Conservation (phyloP, 106 monocot genomes). For the Dioscorea zingiberensis region DNA sequence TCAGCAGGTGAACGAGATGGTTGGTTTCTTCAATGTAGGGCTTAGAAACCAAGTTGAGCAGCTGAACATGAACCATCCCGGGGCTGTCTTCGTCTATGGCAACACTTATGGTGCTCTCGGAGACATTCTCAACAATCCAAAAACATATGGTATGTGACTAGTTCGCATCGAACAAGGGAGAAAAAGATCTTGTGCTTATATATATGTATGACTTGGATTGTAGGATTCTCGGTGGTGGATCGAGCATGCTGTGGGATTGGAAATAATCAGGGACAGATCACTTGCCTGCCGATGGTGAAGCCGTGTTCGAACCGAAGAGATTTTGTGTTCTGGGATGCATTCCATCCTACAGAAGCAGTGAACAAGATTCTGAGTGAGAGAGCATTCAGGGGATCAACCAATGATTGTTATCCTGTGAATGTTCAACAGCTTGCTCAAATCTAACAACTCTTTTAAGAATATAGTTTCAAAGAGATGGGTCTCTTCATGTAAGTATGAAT, state of each 20-base stretch:
- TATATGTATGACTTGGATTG: not conserved
- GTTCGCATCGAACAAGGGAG: no score
- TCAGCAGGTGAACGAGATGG: constrained; percentile 54
- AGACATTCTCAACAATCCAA: constrained; percentile 72
- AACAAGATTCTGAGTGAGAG: constrained; percentile 42
- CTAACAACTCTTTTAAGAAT: not conserved
- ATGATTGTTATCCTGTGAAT: constrained; percentile 54
- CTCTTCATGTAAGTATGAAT: no score
- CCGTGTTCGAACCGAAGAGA: constrained; percentile 39
- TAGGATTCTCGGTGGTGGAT: constrained; percentile 52
- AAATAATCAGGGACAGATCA: constrained; percentile 29
- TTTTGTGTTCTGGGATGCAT: constrained; percentile 66
- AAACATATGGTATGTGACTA: constrained; percentile 29
- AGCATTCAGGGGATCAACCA: constrained; percentile 36
- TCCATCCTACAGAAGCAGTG: constrained; percentile 64
- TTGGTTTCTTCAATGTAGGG: constrained; percentile 56
- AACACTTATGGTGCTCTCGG: constrained; percentile 64
- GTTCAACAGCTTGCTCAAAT: constrained; percentile 49
- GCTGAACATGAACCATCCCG: constrained; percentile 53
- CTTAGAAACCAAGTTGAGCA: constrained; percentile 45
- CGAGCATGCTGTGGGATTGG: constrained; percentile 51
- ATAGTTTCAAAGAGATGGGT: no score
- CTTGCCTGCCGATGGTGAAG: constrained; percentile 31
- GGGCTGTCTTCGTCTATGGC: constrained; percentile 53
- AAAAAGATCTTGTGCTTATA: not conserved